Evolutionary conservation across 1,284 basidiomycete species (phyloP), one percentile per base, ranked within the genome.

Genomic region (Puccinia horiana): DNA sequence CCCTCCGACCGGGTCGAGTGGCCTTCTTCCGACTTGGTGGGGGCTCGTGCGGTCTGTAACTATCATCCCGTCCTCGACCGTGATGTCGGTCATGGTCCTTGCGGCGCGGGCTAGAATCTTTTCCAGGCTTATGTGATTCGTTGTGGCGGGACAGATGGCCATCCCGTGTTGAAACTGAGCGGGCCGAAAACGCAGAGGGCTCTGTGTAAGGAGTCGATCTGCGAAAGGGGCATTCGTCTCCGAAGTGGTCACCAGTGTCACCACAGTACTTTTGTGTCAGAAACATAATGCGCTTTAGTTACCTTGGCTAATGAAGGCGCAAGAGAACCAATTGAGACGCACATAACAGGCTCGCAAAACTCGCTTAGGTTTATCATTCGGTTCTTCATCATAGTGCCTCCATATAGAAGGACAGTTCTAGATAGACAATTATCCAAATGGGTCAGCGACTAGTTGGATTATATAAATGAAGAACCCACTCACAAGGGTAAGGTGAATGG

Each of bases 401-500:
- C 79, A 81, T 35, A 81, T 81, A 16, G 70, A 74, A n/a, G 79
- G 79, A 75, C 79, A 81, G 49, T 81, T 81, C 79, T 81, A 63
- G 14, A 61, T 32, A 26, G 14, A 61, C 29, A 26, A 35, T 32
- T n/a, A 54, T 18, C 23, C 23, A 23, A 18, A 54, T n/a, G n/a
- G 26, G 58, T 61, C 58, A 61, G 58, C 58, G 58, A 18, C 23
- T 1, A n/a, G 26, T 1, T 6, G 49, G 26, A 32, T 73, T 29
- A 11, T 11, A n/a, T 18, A 40, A 75, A 61, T 2, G 54, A 18
- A n/a, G 12, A 54, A 58, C 1, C 2, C 32, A 61, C 77, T 56
- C 23, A 72, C 77, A 18, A 80, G 67, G 32, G 63, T 80, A 52
- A 80, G 77, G 72, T 80, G 77, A 49, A 54, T 72, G n/a, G 23